A percentile compares a stretch with the other conserved stretches of the same genome.
Evolutionary conservation across 331 rosid genomes (phyloP).

Genomic region (Acacia pycnantha): DNA sequence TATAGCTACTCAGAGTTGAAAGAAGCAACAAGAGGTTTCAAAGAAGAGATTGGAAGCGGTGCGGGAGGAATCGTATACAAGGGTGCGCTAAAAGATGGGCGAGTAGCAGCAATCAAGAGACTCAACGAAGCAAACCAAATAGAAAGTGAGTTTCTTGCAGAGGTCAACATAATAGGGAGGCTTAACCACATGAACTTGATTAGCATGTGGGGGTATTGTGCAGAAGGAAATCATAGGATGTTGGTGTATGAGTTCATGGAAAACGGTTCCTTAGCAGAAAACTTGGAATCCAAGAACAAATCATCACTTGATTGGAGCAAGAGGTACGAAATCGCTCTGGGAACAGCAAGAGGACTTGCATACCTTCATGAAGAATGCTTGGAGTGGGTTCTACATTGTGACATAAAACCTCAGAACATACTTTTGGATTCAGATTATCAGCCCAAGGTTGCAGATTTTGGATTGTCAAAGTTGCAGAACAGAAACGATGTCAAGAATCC

Average conservation of each 20-base stretch:
- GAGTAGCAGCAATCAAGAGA: neutral
- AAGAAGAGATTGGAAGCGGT: neutral
- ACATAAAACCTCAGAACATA: no score
- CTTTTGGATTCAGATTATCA: no score
- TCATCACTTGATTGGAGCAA: neutral
- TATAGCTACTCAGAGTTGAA: neutral
- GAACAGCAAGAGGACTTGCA: neutral
- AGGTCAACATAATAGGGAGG: slow-evolving; percentile 56
- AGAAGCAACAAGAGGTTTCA: neutral
- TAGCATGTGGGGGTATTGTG: slow-evolving; percentile 75
- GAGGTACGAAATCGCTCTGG: neutral
- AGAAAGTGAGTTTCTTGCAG: slow-evolving; percentile 49
- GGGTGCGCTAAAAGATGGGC: neutral
- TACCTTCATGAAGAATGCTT: neutral
- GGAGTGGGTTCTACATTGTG: neutral
- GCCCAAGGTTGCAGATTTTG: no score
- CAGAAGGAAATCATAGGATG: neutral
- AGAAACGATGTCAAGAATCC: no score
- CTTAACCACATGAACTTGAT: slow-evolving; percentile 68
- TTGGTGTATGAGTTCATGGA: slow-evolving; percentile 50
- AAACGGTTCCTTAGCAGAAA: neutral
- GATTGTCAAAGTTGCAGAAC: no score
- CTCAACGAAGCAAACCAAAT: neutral
- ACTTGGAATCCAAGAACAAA: neutral
- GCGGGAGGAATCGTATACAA: neutral